Evolutionary conservation across 352 stramenopile species (phyloP), one percentile per base, ranked within the genome.

Genomic region (Phytophthora pinifolia): DNA sequence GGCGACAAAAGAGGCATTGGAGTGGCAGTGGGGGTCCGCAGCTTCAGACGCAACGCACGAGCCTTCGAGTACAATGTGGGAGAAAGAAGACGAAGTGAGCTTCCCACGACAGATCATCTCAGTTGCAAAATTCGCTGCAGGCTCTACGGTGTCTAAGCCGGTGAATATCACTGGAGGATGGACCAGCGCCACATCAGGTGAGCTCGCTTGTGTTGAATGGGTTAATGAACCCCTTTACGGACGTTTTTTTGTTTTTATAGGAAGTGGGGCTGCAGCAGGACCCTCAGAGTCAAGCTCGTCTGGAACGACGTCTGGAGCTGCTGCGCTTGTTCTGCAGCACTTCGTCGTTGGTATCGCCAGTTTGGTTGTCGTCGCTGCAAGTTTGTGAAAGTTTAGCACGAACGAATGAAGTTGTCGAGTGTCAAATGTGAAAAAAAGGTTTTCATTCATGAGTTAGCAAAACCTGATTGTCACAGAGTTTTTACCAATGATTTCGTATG

Each of bases 21-120:
- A 82, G 41, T 89, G 79, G 79, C 66, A 78, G 22, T 89, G 76
- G 76, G 79, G 79, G 1, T 74, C 74, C 9, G 69, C 79, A 4
- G 79, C 67, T 4, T 69, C 70, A 6, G 76, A 87, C 34, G 60
- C 53, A 4, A 74, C 60, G 1, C 55, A 74, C 30, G 65, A 66
- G 1, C 79, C 79, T 3, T 64, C 72, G 31, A 71, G 76, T 13
- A 58, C 57, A 12, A 73, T 72, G 48, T 89, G 79, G 79, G 54
- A 47, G 8, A 50, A 76, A 4, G 61, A 83, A 30, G 76, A 89
- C 17, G 49, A 69, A 10, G 29, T 82, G 13, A 82, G 72, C 5
- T 75, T 89, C 34, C 55, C 70, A 12, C 67, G 65, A 4, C 72
- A 75, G 32, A 62, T 47, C 0, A 66, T 67, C 10, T 58, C 50